Conservation (phyloP, 2,329 filamentous ascomycete genomes). For the Alternaria gansuensis region DNA sequence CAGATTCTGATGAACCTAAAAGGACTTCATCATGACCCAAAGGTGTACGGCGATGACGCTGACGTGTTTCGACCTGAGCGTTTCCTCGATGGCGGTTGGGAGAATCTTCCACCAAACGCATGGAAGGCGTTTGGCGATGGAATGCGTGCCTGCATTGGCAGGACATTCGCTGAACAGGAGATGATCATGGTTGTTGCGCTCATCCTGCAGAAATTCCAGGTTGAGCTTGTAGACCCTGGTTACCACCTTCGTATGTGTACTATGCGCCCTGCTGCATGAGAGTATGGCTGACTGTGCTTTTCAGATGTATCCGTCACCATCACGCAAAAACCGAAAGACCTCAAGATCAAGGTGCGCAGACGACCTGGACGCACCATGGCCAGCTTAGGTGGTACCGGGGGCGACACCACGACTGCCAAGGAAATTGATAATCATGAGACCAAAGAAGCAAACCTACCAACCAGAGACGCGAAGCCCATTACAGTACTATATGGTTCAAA, state of each 20-base stretch:
- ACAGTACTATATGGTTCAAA: slow-evolving; percentile 79
- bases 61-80: slow-evolving; percentile 19
- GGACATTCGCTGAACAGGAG: slow-evolving; percentile 79
- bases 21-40: slow-evolving; percentile 16
- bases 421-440: background rate
- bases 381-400: slow-evolving; percentile 2
- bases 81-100: slow-evolving; percentile 17
- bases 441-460: background rate
- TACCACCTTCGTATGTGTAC: slow-evolving; percentile 59
- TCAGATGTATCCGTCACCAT: slow-evolving; percentile 15
- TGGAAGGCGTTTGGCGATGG: slow-evolving; percentile 74
- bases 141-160: slow-evolving; percentile 73
- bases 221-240: slow-evolving; percentile 67
- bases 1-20: slow-evolving; percentile 14
- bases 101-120: slow-evolving; percentile 16
- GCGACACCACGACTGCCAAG: background rate
- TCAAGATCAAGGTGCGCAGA: slow-evolving; percentile 18
- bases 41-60: slow-evolving; percentile 18
- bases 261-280: too few species aligned
- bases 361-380: slow-evolving; percentile 19
- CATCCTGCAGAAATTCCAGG: slow-evolving; percentile 75
- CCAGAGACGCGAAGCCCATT: slow-evolving; percentile 57
- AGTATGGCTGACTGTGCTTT: background rate
- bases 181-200: slow-evolving; percentile 35
- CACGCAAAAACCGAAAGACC: slow-evolving; percentile 17